These are phyloP conservation scores for Emmonsia crescens DNA, from an alignment of 2,329 filamentous ascomycete genomes.

Conservation along the genomic window DNA sequence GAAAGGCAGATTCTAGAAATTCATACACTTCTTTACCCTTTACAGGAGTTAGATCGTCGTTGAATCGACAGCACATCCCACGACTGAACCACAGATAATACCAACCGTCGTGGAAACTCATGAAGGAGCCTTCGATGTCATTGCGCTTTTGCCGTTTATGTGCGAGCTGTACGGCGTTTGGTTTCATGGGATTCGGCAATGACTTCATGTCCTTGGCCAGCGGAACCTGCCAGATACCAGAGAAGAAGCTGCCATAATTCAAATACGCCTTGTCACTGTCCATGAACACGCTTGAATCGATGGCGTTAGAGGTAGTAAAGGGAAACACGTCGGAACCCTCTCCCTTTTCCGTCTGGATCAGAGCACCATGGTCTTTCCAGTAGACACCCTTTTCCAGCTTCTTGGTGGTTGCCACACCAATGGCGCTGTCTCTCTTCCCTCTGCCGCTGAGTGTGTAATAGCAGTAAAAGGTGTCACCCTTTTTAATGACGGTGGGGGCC, in stretches of 20 bases:
- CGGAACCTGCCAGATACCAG: constrained; percentile 27
- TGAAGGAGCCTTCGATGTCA: constrained; percentile 27
- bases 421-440: constrained; percentile 25
- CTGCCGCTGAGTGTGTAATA: constrained; percentile 24
- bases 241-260: constrained; percentile 28
- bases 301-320: constrained; percentile 27
- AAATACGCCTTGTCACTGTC: constrained; percentile 19
- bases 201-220: constrained; percentile 23
- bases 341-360: constrained; percentile 24
- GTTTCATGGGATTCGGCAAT: constrained; percentile 15
- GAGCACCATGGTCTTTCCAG: constrained; percentile 28
- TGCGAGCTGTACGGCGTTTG: constrained; percentile 21
- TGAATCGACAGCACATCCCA: constrained; percentile 29
- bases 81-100: constrained; percentile 33
- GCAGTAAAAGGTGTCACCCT: constrained; percentile 26
- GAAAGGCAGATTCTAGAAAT: background rate
- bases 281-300: constrained; percentile 24
- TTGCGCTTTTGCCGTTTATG: constrained; percentile 15
- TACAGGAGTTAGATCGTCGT: constrained; percentile 1
- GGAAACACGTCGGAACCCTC: constrained; percentile 18
- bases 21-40: background rate
- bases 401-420: constrained; percentile 26
- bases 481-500: constrained; percentile 25
- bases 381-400: constrained; percentile 13
- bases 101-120: constrained; percentile 25